Percentiles rank a stretch among this genome's conserved stretches.
Conservation (phyloP, 495 filamentous ascomycete genomes). For the Geopyxis carbonaria region DNA sequence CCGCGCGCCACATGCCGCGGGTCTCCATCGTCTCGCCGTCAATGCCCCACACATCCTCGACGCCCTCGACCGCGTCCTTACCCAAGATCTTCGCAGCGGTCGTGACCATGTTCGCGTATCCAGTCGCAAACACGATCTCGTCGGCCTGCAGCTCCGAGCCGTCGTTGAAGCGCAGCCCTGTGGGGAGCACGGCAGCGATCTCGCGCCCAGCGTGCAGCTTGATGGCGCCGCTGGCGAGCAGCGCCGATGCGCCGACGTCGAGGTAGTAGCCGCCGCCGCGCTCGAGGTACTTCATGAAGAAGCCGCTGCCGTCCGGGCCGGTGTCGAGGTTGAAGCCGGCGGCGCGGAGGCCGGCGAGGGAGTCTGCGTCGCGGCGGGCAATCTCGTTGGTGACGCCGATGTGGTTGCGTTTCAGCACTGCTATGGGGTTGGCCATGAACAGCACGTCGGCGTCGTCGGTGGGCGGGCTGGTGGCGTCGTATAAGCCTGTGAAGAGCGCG, state of each 20-base stretch:
- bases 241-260: slow-evolving; percentile 55
- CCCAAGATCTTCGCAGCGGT: slow-evolving; percentile 48
- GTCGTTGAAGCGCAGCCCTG: slow-evolving; percentile 49
- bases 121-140: slow-evolving; percentile 69
- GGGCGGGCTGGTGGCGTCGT: slow-evolving; percentile 36
- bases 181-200: slow-evolving; percentile 40
- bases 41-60: slow-evolving; percentile 60
- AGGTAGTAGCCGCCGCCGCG: slow-evolving; percentile 64
- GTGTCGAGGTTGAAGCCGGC: slow-evolving; percentile 54
- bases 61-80: slow-evolving; percentile 45
- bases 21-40: slow-evolving; percentile 56
- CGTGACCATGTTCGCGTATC: slow-evolving; percentile 65
- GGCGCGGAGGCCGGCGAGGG: slow-evolving; percentile 41
- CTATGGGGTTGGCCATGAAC: slow-evolving; percentile 37
- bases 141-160: slow-evolving; percentile 54
- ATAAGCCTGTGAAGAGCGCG: slow-evolving; percentile 40
- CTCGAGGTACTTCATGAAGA: slow-evolving; percentile 60
- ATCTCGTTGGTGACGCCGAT: slow-evolving; percentile 35
- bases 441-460: slow-evolving; percentile 48
- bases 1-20: slow-evolving; percentile 50
- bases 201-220: slow-evolving; percentile 56
- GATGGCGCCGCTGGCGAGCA: slow-evolving; percentile 63
- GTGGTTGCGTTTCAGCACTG: slow-evolving; percentile 41
- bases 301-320: slow-evolving; percentile 47
- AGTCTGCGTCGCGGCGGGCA: slow-evolving; percentile 34